These are phyloP conservation scores for Teratosphaeria destructans DNA, from an alignment of 2,329 filamentous ascomycete species.

Conservation along the genomic window DNA sequence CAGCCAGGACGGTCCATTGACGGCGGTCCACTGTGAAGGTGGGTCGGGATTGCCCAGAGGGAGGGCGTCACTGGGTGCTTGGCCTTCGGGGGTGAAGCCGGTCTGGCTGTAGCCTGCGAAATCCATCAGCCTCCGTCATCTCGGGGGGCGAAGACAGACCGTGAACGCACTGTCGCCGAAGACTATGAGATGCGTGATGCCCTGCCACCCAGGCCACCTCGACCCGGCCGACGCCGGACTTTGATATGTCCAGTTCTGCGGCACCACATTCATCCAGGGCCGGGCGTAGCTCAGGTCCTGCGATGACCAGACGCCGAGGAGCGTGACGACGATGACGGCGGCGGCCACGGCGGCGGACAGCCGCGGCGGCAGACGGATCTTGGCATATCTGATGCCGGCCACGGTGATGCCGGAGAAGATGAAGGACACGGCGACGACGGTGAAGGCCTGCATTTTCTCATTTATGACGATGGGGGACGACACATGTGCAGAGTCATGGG, in stretches of 20 bases:
- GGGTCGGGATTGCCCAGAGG: constrained; percentile 53
- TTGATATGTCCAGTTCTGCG: background rate
- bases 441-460: background rate
- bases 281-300: background rate
- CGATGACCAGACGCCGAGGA: background rate
- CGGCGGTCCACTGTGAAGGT: constrained; percentile 25
- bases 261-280: background rate
- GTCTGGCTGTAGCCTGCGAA: constrained; percentile 36
- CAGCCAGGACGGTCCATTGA: constrained; percentile 45
- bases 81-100: constrained; percentile 44
- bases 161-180: constrained; percentile 37
- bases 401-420: background rate
- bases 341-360: background rate
- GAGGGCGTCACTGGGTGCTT: constrained; percentile 43
- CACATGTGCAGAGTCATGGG: background rate
- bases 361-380: background rate
- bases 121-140: background rate
- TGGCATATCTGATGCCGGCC: background rate
- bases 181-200: constrained; percentile 16
- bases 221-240: background rate
- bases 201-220: constrained; percentile 14
- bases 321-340: background rate
- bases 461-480: background rate
- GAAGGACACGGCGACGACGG: background rate
- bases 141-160: background rate